Evolutionary conservation across 2,329 filamentous ascomycete genomes (phyloP).

Genomic region (Hymenoscyphus occultus): DNA sequence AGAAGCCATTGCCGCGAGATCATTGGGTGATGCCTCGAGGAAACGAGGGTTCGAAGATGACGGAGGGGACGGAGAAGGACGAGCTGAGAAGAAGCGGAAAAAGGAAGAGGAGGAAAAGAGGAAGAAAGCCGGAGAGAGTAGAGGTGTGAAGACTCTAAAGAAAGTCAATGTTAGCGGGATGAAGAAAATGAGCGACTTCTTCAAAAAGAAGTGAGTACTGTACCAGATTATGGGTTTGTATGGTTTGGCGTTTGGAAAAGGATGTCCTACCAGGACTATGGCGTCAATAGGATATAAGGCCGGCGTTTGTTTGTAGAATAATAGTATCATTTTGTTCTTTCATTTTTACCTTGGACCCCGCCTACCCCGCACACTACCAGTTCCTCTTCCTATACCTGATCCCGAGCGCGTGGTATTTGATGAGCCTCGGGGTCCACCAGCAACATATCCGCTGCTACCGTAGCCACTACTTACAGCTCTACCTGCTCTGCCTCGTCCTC

Average conservation of each 20-base stretch:
- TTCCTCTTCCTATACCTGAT: conserved; percentile 46
- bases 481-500: conserved; percentile 30
- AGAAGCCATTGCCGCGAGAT: conserved; percentile 67
- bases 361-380: conserved; percentile 52
- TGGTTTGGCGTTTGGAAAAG: conserved; percentile 9
- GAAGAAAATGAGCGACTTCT: conserved; percentile 97
- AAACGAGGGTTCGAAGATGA: conserved; percentile 64
- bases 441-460: conserved; percentile 27
- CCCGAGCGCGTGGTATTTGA: conserved; percentile 37
- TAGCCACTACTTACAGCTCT: conserved; percentile 21
- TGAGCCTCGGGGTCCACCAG: conserved; percentile 21
- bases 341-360: conserved; percentile 41
- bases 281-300: conserved; percentile 9
- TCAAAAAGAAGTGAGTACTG: conserved; percentile 58
- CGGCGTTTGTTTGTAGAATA: conserved; percentile 16
- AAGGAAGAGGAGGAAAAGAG: conserved; percentile 86
- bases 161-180: conserved; percentile 92
- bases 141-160: conserved; percentile 74
- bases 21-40: conserved; percentile 65
- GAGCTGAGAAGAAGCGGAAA: conserved; percentile 78
- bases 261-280: conserved; percentile 4
- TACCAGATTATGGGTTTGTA: neutral
- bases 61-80: conserved; percentile 57
- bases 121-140: conserved; percentile 72
- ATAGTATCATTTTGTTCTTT: conserved; percentile 14